phyloP scores from a whole-genome alignment of 1,139 yeast genomes.

The Meyerozyma sp. region DNA sequence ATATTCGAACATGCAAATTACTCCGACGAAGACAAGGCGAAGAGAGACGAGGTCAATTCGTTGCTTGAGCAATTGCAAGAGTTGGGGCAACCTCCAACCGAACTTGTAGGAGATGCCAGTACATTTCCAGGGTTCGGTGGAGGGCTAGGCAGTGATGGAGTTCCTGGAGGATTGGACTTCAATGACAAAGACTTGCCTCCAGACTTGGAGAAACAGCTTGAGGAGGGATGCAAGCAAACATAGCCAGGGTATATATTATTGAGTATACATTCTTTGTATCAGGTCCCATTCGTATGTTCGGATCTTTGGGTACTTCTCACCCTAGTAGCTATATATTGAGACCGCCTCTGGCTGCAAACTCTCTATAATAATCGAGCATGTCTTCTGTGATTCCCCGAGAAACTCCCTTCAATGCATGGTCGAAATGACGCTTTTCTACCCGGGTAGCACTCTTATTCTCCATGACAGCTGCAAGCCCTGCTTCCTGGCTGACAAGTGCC shows the following conservation, averaged over 20 bases:
- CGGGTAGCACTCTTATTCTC: slow-evolving; percentile 52
- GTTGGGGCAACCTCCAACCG: slow-evolving; percentile 85
- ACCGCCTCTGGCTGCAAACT: slow-evolving; percentile 51
- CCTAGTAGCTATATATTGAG: slow-evolving; percentile 19
- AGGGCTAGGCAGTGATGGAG: slow-evolving; percentile 17
- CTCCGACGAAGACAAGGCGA: slow-evolving; percentile 43
- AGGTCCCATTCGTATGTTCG: neutral
- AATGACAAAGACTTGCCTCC: slow-evolving; percentile 42
- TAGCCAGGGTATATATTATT: neutral
- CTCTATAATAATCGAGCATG: slow-evolving; percentile 71
- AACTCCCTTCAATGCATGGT: slow-evolving; percentile 59
- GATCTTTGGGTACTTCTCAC: neutral
- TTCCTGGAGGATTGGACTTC: slow-evolving; percentile 28
- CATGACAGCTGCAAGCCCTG: slow-evolving; percentile 88
- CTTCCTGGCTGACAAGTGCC: slow-evolving; percentile 86
- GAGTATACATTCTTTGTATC: neutral
- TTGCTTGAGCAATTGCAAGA: slow-evolving; percentile 71
- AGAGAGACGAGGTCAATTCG: slow-evolving; percentile 49
- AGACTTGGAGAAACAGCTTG: slow-evolving; percentile 41
- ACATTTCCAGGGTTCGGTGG: slow-evolving; percentile 54
- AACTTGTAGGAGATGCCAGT: slow-evolving; percentile 62
- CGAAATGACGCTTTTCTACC: slow-evolving; percentile 65
- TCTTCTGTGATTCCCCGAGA: slow-evolving; percentile 77
- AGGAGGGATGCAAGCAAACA: slow-evolving; percentile 1
- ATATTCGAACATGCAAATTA: slow-evolving; percentile 55